A percentile compares a stretch with the other conserved stretches of the same genome.
phyloP scores from a whole-genome alignment of 148 eudicot genomes.

The Amaranthus palmeri region DNA sequence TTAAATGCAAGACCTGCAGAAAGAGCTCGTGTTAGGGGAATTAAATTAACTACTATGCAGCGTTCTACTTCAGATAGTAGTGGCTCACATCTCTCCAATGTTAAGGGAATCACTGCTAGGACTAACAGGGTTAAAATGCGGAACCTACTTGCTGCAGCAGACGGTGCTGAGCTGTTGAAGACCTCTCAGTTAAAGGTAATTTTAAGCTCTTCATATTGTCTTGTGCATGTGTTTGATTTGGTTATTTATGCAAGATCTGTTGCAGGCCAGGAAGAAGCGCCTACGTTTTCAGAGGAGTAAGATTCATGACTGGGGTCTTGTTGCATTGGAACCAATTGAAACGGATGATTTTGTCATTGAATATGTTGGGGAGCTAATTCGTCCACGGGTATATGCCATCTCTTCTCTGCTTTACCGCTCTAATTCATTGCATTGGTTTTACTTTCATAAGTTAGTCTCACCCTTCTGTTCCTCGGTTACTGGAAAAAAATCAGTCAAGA shows the following conservation, averaged over 20 bases:
- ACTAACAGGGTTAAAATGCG: slow-evolving; percentile 93
- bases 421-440: neutral
- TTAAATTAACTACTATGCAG: slow-evolving; percentile 31
- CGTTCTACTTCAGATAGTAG: slow-evolving; percentile 36
- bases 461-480: neutral
- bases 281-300: slow-evolving; percentile 89
- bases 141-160: slow-evolving; percentile 92
- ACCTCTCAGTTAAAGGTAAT: slow-evolving; percentile 86
- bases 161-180: slow-evolving; percentile 93
- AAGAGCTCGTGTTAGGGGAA: slow-evolving; percentile 73
- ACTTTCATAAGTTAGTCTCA: neutral
- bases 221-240: neutral
- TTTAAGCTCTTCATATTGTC: neutral
- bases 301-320: slow-evolving; percentile 99
- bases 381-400: slow-evolving; percentile 62
- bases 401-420: neutral
- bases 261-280: slow-evolving; percentile 88
- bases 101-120: slow-evolving; percentile 82
- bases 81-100: slow-evolving; percentile 38
- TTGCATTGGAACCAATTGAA: slow-evolving; percentile 92
- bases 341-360: slow-evolving; percentile 97
- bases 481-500: neutral
- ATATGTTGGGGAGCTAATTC: slow-evolving; percentile 97
- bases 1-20: slow-evolving; percentile 71
- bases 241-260: slow-evolving; percentile 9